These are phyloP conservation scores for Apostasia ramifera DNA, from an alignment of 106 monocot species.

Conservation along the genomic window DNA sequence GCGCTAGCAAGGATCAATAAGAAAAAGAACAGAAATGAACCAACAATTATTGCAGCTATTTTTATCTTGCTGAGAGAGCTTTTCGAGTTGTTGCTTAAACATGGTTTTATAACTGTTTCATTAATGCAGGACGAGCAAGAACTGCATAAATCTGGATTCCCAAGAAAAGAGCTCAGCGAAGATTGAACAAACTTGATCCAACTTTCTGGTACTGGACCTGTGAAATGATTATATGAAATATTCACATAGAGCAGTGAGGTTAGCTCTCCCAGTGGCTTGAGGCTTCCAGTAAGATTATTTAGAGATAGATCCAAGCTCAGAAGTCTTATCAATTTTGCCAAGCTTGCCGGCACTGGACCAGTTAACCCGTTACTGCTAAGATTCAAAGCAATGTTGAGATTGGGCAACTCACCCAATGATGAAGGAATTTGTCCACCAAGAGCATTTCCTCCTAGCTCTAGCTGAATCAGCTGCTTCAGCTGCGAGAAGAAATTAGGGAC, in stretches of 20 bases:
- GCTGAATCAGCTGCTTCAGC: conserved; percentile 34
- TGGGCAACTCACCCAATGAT: conserved; percentile 44
- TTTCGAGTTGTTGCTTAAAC: conserved; percentile 17
- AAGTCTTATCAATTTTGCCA: conserved; percentile 36
- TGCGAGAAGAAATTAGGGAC: conserved; percentile 50
- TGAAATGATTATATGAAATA: conserved; percentile 68
- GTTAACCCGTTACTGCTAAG: conserved; percentile 62
- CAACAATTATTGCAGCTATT: conserved; percentile 31
- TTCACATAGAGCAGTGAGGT: conserved; percentile 41
- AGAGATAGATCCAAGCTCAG: conserved; percentile 66
- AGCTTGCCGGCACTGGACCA: conserved; percentile 31
- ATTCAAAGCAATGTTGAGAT: conserved; percentile 39
- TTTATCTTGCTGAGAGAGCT: conserved; percentile 15
- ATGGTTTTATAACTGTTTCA: conserved; percentile 22
- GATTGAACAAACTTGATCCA: conserved; percentile 37
- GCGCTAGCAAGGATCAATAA: conserved; percentile 26
- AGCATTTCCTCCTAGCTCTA: conserved; percentile 62
- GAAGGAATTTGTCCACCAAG: conserved; percentile 58
- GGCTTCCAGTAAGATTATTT: conserved; percentile 63
- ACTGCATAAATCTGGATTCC: conserved; percentile 65
- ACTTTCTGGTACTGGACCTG: conserved; percentile 45
- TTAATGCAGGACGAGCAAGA: conserved; percentile 32
- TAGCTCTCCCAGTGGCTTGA: conserved; percentile 28
- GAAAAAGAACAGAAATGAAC: conserved; percentile 25
- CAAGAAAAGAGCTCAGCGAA: conserved; percentile 50